Conservation (phyloP, 495 filamentous ascomycete genomes). For the Penicillium pulvis region DNA sequence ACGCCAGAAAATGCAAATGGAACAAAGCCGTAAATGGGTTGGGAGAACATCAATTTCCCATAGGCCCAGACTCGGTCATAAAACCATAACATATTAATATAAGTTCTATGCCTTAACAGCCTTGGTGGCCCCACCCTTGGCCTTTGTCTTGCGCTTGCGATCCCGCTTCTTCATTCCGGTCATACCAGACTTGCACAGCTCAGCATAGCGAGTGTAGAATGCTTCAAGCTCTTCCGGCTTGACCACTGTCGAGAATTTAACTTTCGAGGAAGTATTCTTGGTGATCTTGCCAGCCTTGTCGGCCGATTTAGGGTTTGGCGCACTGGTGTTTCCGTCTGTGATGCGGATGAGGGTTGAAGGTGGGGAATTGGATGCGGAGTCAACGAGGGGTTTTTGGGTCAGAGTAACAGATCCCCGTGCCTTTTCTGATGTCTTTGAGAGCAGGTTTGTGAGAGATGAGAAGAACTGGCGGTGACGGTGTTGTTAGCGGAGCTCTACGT, state of each 20-base stretch:
- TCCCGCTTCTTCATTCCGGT: constrained; percentile 88
- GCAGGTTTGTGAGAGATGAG: constrained; percentile 70
- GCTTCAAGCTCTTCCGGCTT: constrained; percentile 69
- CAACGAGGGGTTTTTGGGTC: constrained; percentile 69
- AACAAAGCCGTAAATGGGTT: constrained; percentile 8
- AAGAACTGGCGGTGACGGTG: constrained; percentile 70
- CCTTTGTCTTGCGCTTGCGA: constrained; percentile 71
- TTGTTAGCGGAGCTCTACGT: constrained; percentile 17
- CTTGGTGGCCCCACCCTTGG: constrained; percentile 60
- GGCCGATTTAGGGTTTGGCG: constrained; percentile 37
- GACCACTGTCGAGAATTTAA: constrained; percentile 86
- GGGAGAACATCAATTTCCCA: background rate
- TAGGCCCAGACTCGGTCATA: background rate
- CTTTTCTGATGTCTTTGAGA: constrained; percentile 66
- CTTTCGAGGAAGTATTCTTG: constrained; percentile 33
- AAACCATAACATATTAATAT: constrained; percentile 14
- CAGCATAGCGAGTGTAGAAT: constrained; percentile 88
- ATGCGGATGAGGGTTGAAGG: constrained; percentile 81
- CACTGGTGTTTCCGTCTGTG: constrained; percentile 64
- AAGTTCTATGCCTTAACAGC: constrained; percentile 42
- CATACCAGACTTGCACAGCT: constrained; percentile 90
- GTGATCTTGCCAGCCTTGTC: constrained; percentile 28
- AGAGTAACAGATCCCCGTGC: constrained; percentile 78
- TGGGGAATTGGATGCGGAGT: constrained; percentile 27
- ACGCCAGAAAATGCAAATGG: constrained; percentile 30